Conservation (phyloP, 140 eudicot genomes). For the Flaveria floridana region DNA sequence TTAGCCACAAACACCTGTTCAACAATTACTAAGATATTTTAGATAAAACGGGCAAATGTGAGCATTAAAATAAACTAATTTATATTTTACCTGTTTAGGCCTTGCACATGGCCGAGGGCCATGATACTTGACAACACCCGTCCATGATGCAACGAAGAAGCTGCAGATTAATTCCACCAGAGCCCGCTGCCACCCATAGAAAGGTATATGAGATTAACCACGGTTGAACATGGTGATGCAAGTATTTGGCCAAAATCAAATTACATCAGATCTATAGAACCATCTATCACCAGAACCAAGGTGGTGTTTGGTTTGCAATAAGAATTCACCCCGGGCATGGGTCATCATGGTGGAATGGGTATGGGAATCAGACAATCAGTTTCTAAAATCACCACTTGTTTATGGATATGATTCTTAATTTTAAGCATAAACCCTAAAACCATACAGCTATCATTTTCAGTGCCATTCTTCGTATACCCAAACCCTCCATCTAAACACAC, state of each 20-base stretch:
- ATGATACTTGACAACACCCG: conserved; percentile 97
- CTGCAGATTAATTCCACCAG: conserved; percentile 97
- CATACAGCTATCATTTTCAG: not conserved
- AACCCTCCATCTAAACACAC: not conserved
- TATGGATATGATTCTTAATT: not conserved
- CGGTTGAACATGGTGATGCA: not conserved
- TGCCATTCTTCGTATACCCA: not conserved
- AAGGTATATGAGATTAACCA: conserved; percentile 1
- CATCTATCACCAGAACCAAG: not conserved
- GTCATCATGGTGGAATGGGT: not conserved
- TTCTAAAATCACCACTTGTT: not conserved
- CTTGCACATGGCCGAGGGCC: conserved; percentile 97
- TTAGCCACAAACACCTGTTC: conserved; percentile 96
- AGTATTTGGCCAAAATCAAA: conserved; percentile 14
- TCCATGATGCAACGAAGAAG: conserved; percentile 99
- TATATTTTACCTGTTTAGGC: conserved; percentile 77
- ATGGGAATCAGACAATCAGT: not conserved
- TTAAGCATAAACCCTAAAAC: not conserved
- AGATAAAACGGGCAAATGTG: conserved; percentile 7
- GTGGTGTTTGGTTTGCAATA: not conserved
- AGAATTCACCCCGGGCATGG: not conserved
- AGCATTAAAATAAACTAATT: conserved; percentile 11
- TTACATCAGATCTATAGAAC: conserved; percentile 2
- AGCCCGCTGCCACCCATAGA: conserved; percentile 51
- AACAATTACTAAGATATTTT: conserved; percentile 6